Percentiles rank a stretch among this genome's conserved stretches.
These are phyloP conservation scores for Hypomontagnella monticulosa DNA, from an alignment of 495 filamentous ascomycete species.

Conservation along the genomic window DNA sequence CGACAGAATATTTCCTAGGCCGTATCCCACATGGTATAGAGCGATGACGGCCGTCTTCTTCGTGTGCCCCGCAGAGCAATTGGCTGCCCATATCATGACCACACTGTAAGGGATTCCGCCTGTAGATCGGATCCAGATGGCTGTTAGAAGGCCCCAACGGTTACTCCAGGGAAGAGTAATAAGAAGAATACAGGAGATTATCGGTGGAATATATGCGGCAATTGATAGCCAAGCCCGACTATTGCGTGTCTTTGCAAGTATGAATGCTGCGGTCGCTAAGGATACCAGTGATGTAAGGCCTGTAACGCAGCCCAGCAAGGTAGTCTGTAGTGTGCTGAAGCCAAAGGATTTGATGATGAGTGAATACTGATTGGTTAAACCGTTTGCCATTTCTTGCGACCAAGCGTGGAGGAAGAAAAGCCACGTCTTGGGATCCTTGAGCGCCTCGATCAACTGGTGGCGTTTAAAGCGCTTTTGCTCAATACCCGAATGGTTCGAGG, in stretches of 20 bases:
- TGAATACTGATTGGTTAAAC: slow-evolving; percentile 55
- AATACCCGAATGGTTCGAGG: slow-evolving; percentile 70
- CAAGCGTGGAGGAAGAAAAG: slow-evolving; percentile 54
- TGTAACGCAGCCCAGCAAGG: slow-evolving; percentile 47
- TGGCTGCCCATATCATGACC: slow-evolving; percentile 51
- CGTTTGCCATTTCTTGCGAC: slow-evolving; percentile 56
- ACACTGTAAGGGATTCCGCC: slow-evolving; percentile 52
- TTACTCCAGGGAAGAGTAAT: slow-evolving; percentile 52
- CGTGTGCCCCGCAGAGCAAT: slow-evolving; percentile 52
- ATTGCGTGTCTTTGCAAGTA: slow-evolving; percentile 51
- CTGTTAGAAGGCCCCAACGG: slow-evolving; percentile 51
- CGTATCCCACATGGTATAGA: slow-evolving; percentile 53
- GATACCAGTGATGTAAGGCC: slow-evolving; percentile 51
- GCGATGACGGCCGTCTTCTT: slow-evolving; percentile 60
- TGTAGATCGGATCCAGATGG: slow-evolving; percentile 52
- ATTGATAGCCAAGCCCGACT: slow-evolving; percentile 52
- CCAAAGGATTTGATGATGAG: slow-evolving; percentile 57
- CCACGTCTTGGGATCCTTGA: slow-evolving; percentile 66
- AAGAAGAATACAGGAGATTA: slow-evolving; percentile 47
- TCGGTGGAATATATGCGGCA: slow-evolving; percentile 45
- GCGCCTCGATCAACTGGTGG: slow-evolving; percentile 66
- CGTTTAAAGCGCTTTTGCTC: slow-evolving; percentile 72
- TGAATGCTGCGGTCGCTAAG: slow-evolving; percentile 40
- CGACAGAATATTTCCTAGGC: slow-evolving; percentile 48
- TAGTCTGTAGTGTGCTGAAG: slow-evolving; percentile 53